These are phyloP conservation scores for Coemansia sp. DNA, from an alignment of 192 early-diverging fungal species.

Conservation along the genomic window DNA sequence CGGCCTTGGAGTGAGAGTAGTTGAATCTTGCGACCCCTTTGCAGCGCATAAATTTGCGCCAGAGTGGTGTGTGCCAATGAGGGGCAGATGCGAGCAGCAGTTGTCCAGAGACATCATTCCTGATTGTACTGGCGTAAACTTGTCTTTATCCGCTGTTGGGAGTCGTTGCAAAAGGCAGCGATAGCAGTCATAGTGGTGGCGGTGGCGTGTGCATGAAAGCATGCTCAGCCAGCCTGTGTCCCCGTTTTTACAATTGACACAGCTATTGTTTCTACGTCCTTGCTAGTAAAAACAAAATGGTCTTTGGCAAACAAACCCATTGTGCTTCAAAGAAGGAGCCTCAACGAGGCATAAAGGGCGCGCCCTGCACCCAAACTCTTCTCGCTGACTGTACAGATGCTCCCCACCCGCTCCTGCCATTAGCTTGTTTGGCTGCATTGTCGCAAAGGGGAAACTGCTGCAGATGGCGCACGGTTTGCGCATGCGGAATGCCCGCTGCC, in stretches of 20 bases:
- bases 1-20: neutral
- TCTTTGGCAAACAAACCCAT: neutral
- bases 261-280: neutral
- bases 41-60: constrained; percentile 1
- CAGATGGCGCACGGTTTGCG: constrained; percentile 8
- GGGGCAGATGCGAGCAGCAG: neutral
- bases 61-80: neutral
- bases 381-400: constrained; percentile 6
- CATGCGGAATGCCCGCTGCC: constrained; percentile 5
- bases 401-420: neutral
- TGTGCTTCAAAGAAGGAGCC: constrained; percentile 3
- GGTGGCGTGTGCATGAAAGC: constrained; percentile 2
- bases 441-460: neutral
- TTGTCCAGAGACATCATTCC: neutral
- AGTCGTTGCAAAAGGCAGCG: neutral
- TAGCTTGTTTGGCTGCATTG: neutral
- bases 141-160: neutral
- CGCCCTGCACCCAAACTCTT: neutral
- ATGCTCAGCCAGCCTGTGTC: neutral
- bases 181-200: neutral
- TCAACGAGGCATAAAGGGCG: neutral
- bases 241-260: neutral
- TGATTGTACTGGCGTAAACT: neutral
- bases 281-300: neutral
- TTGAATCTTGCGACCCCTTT: neutral